Base-by-base conservation (phyloP, 1,284 basidiomycete genomes). In the Pyrrhoderma noxium region DNA sequence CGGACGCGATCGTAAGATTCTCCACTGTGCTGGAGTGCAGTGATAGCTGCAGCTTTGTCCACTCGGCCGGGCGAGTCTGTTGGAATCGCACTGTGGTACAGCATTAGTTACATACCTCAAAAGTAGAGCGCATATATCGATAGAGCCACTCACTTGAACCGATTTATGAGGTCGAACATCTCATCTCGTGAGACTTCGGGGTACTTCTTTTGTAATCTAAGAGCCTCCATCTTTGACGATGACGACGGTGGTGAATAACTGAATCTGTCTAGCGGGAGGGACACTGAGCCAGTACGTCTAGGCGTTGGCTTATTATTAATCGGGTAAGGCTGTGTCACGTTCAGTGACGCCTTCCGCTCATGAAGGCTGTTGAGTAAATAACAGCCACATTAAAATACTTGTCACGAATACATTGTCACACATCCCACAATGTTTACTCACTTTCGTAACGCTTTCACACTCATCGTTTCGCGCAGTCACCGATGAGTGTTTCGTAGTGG, bases 151-250 rank as follows among this genome's bases (percentile, higher is more conserved):
- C 63, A 95, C 94, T 93, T 92, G 85, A 95, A 96, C 57, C 83
- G 80, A 65, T 85, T 92, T 70, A 94, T 84, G 65, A 96, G 79
- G 64, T 90, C 85, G 63, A 93, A 86, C 80, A 96, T 91, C 70
- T 93, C 92, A 72, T 94, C 90, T 64, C 85, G 81, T 44, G 86
- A 76, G 62, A 98, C 85, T 63, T 95, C 86, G 25, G 94, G 92
- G 64, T 89, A 96, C 68, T 96, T 97, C 73, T 88, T 91, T 65
- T 93, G 86, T 22, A 98, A 76, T 70, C 87, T 83, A 58, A 94
- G 73, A 46, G 89, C 87, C 68, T 93, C 85, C 91, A 94, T 91
- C 23, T 65, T 63, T 53, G 61, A 53, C 18, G 44, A 45, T 13
- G 50, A 50, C 50, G 56, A 58, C 45, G 59, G 50, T 35, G 51